Conservation (phyloP, 2,329 filamentous ascomycete species). For the Chrysoporthe puriensis region DNA sequence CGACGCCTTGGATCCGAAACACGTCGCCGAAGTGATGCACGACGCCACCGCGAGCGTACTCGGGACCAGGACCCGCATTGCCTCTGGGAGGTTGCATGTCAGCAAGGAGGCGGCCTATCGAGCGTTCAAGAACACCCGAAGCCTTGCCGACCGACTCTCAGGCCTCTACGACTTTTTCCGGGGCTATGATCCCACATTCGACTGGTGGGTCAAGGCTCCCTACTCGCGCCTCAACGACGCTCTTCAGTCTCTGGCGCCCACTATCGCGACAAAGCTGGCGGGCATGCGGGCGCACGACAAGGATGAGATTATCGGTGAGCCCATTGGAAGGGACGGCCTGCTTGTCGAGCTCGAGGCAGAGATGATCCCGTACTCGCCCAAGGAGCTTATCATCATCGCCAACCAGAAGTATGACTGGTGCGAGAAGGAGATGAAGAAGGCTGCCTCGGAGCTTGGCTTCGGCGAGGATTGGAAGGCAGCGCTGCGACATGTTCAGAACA, state of each 20-base stretch:
- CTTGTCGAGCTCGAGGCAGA: conserved; percentile 57
- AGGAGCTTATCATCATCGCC: conserved; percentile 57
- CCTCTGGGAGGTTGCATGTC: conserved; percentile 39
- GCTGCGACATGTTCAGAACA: conserved; percentile 59
- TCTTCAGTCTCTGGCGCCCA: conserved; percentile 41
- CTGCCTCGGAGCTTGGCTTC: conserved; percentile 53
- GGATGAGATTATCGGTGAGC: conserved; percentile 61
- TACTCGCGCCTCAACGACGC: conserved; percentile 44
- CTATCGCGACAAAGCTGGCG: conserved; percentile 47
- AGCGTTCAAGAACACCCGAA: conserved; percentile 46
- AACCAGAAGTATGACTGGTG: conserved; percentile 59
- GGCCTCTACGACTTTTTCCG: conserved; percentile 57
- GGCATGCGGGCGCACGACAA: conserved; percentile 48
- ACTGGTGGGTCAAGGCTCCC: conserved; percentile 58
- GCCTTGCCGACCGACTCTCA: conserved; percentile 45
- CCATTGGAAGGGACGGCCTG: conserved; percentile 56
- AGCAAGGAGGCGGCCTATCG: conserved; percentile 50
- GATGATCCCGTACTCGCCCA: conserved; percentile 61
- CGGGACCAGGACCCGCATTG: conserved; percentile 41
- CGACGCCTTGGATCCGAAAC: conserved; percentile 43
- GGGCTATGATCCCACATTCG: conserved; percentile 59
- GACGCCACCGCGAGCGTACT: conserved; percentile 39
- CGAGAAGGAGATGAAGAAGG: conserved; percentile 56
- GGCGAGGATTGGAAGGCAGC: conserved; percentile 54
- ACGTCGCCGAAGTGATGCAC: conserved; percentile 47